Evolutionary conservation across 768 basidiomycete species (phyloP).

Genomic region (Coprinopsis sp.): DNA sequence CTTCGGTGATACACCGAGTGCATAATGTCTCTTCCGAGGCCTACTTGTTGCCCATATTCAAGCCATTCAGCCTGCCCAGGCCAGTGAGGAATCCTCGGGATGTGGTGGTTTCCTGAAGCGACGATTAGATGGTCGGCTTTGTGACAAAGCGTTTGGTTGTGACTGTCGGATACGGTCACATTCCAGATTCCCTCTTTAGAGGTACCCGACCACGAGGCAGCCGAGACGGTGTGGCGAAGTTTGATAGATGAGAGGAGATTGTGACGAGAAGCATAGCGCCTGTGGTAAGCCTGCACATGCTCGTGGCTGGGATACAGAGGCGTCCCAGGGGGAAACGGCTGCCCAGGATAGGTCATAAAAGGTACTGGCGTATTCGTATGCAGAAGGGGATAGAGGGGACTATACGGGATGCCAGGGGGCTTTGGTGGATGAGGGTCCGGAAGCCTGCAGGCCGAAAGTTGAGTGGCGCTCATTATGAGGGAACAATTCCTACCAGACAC

Average conservation of each 20-base stretch:
- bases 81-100: conserved; percentile 42
- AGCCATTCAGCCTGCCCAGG: conserved; percentile 49
- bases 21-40: conserved; percentile 33
- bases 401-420: conserved; percentile 48
- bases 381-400: conserved; percentile 50
- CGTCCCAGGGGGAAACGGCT: conserved; percentile 47
- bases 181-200: conserved; percentile 39
- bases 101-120: conserved; percentile 53
- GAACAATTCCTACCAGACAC: conserved; percentile 45
- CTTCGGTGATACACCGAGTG: conserved; percentile 54
- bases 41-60: conserved; percentile 14
- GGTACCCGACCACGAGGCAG: conserved; percentile 41
- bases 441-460: conserved; percentile 21
- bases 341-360: conserved; percentile 53
- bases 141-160: conserved; percentile 2
- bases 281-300: conserved; percentile 43
- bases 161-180: conserved; percentile 26
- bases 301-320: conserved; percentile 48
- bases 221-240: conserved; percentile 39
- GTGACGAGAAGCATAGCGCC: conserved; percentile 33
- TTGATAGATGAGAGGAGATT: conserved; percentile 36
- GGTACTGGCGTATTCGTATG: conserved; percentile 54
- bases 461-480: neutral
- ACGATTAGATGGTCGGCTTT: conserved; percentile 50
- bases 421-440: conserved; percentile 24